Base-by-base conservation (phyloP, 2,329 filamentous ascomycete genomes). In the Metarhizium anisopliae region DNA sequence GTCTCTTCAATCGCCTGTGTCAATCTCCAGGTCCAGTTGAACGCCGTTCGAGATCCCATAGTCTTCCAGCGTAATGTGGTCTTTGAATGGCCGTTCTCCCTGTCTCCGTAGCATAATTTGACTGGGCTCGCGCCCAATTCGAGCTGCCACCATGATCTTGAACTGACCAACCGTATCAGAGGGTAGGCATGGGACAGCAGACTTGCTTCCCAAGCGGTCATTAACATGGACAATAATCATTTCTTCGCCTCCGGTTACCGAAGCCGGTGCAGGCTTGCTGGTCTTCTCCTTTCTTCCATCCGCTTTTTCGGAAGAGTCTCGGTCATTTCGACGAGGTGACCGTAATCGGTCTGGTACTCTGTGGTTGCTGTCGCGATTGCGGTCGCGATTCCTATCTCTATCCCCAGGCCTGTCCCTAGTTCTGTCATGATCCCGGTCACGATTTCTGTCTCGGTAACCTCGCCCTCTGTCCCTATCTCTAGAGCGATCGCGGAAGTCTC, bases 221-320 rank as follows among this genome's bases (percentile, higher is more conserved):
- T 97, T 97, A 67, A 97, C 85, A 65, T 93, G 84, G 18, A 97
- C 92, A 53, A 95, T 83, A 62, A 97, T 96, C 87, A 96, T 95
- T 56, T 90, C 86, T 67, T 95, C 87, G 4, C 73, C 43, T 10
- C 60, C 61, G 2, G 57, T 51, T 68, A 70, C 59, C 35, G 61
- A 63, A 25, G 60, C 66, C 32, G 56, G 59, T 18, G 58, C 62
- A 35, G 60, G 57, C 45, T 61, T 69, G 56, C 50, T 69, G 55
- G 74, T 73, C 58, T 73, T 73, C 20, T 67, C 62, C 51, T 64
- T 68, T 53, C 67, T 66, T 65, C 57, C 56, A 16, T 57, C 67
- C 64, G 56, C 56, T 11, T 56, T 67, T 65, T 76, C 67, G 66
- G 74, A 62, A 58, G 65, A 55, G 59, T 63, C 51, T 63, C 66